Evolutionary conservation across 1,284 basidiomycete species (phyloP), one percentile per base, ranked within the genome.

Genomic region (Ustilago bromivora): DNA sequence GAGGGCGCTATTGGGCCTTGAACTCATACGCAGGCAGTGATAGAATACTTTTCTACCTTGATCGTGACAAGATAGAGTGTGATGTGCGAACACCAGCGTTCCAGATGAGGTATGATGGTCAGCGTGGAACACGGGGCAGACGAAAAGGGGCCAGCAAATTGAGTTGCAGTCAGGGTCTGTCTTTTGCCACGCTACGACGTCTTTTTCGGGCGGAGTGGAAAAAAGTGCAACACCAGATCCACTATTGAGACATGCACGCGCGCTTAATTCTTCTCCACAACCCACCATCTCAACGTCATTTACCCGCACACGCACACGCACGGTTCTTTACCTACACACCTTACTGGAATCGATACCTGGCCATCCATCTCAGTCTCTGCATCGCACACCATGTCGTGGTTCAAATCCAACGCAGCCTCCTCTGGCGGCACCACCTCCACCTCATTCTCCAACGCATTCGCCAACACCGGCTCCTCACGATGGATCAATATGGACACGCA

Each of bases 401-500:
- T 71, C 53, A 47, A 53, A 56, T 56, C 69, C 54, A 59, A 17
- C 23, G n/a, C 38, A 19, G 46, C 63, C 38, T 23, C 55, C n/a
- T 5, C 46, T 4, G 57, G 57, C 56, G 23, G 12, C 13, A 53
- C 28, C 60, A 47, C 61, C 13, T 57, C 64, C 60, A 47, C 61
- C 13, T 57, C 64, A 10, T 51, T 60, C 41, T 28, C 51, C 36
- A 61, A 61, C 31, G 61, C 76, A 11, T 78, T 78, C 19, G 61
- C 64, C 2, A 65, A 65, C 53, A 71, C 76, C n/a, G 65, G 71
- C 36, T 49, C 57, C 4, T 78, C 76, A 41, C 53, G 71, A 49
- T 82, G 81, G 81, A 76, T 82, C 77, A 82, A 82, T 58, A 76
- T 82, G 71, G 81, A 82, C 60, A 81, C 79, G 10, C 52, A 81